phyloP scores from a whole-genome alignment of 306 rosid genomes.

The Castanea crenata region DNA sequence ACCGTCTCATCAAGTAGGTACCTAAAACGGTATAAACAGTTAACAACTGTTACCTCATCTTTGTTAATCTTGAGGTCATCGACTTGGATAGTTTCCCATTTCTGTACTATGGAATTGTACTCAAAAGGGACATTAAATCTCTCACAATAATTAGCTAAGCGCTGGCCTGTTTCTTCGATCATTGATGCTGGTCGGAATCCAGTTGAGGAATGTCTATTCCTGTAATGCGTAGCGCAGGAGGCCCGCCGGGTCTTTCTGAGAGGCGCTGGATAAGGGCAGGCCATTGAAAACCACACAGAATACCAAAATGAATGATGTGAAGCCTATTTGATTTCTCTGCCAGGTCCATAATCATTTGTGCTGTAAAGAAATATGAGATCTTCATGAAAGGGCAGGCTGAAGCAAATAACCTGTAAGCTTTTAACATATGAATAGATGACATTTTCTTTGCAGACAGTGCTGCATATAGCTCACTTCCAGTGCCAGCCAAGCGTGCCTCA shows the following conservation, averaged over 20 bases:
- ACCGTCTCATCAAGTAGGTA: slow-evolving; percentile 69
- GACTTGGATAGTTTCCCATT: slow-evolving; percentile 70
- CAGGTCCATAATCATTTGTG: slow-evolving; percentile 36
- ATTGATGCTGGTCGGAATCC: slow-evolving; percentile 72
- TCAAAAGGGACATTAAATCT: slow-evolving; percentile 73
- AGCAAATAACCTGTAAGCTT: slow-evolving; percentile 48
- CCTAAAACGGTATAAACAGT: slow-evolving; percentile 46
- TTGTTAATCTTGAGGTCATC: slow-evolving; percentile 48
- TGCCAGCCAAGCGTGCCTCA: slow-evolving; percentile 48
- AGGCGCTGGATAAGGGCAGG: slow-evolving; percentile 57
- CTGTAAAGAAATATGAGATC: slow-evolving; percentile 40
- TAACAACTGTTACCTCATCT: slow-evolving; percentile 53
- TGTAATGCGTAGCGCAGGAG: slow-evolving; percentile 44
- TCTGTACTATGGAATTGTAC: slow-evolving; percentile 54
- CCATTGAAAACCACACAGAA: slow-evolving; percentile 78
- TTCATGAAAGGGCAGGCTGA: slow-evolving; percentile 53
- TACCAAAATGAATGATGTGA: slow-evolving; percentile 73
- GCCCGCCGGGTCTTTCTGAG: slow-evolving; percentile 47
- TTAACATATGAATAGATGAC: slow-evolving; percentile 47
- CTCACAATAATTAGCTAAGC: slow-evolving; percentile 37
- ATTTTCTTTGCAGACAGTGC: slow-evolving; percentile 6
- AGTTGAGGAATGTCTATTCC: slow-evolving; percentile 76
- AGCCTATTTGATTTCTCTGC: slow-evolving; percentile 39
- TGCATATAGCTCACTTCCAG: slow-evolving; percentile 21
- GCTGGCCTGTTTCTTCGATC: slow-evolving; percentile 74